Evolutionary conservation across 768 basidiomycete species (phyloP).

Genomic region (Sporobolomyces phaffii): DNA sequence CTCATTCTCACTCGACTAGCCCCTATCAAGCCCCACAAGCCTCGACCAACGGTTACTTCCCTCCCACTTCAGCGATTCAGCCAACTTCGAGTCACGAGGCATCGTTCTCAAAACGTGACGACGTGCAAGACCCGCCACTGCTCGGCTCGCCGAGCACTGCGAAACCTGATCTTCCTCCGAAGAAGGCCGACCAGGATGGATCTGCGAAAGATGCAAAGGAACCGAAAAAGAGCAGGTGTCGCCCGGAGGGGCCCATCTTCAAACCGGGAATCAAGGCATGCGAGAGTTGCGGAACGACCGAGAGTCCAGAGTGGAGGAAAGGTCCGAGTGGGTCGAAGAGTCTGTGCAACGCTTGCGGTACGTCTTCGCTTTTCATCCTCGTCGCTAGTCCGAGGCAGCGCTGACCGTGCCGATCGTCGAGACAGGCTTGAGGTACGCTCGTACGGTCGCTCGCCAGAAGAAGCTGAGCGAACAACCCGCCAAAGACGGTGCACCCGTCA

Average conservation of each 20-base stretch:
- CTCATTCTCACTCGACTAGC: not conserved
- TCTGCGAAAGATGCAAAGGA: not conserved
- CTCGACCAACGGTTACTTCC: not conserved
- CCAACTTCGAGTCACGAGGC: too few species aligned
- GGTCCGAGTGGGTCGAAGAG: constrained; percentile 34
- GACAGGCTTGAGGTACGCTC: constrained; percentile 35
- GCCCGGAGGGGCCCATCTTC: constrained; percentile 31
- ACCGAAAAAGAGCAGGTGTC: constrained; percentile 16
- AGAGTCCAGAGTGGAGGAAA: constrained; percentile 41
- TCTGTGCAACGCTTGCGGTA: constrained; percentile 38
- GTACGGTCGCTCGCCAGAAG: constrained; percentile 26
- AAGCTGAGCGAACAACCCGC: constrained; percentile 26
- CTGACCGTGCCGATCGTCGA: not conserved
- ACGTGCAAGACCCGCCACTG: too few species aligned
- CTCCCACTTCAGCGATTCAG: not conserved
- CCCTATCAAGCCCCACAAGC: not conserved
- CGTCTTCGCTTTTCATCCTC: not conserved
- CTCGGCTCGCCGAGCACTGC: not conserved
- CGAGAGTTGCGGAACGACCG: constrained; percentile 33
- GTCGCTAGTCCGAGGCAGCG: not conserved
- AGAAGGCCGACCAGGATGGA: not conserved
- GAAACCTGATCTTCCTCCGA: not conserved
- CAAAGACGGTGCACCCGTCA: not conserved
- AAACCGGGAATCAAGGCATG: constrained; percentile 30
- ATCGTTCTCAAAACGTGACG: too few species aligned